Evolutionary conservation across 2,329 filamentous ascomycete genomes (phyloP), one percentile per base, ranked within the genome.

Genomic region (Claviceps citrina): DNA sequence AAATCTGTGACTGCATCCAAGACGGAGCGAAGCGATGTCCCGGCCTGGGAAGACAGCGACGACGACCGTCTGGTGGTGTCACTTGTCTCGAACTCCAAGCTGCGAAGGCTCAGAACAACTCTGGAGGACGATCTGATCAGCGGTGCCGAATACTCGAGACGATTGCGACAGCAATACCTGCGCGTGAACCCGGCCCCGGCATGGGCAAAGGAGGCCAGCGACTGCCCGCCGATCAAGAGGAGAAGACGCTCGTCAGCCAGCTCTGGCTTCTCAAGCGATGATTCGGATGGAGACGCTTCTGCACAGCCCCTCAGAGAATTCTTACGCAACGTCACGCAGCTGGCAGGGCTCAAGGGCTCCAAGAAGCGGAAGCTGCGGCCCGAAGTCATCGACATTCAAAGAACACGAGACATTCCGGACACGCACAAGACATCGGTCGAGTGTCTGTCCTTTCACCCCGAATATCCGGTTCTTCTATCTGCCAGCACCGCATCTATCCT

Each of bases 31-130:
- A 51, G 46, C 35, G 64, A 70, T 31, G 65, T 66, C 16, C 70
- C 79, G 3, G 83, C 77, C 1, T 98, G 91, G 91, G 78, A 87
- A 49, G 91, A 98, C 57, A 96, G 87, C 59, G 91, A 98, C 52
- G 91, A 98, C 54, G 91, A 96, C 54, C 74, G 84, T 40, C 65
- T 95, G 46, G 74, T 77, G 6, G 71, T 98, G 36, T 96, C 89
- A 12, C 70, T 98, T 30, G 81, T 84, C 20, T 24, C 20, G 10
- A 77, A 80, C 33, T 73, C 77, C 36, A 73, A 83, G 47, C 59
- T 95, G 54, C 76, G 87, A 48, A 96, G 96, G 60, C 67, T 98
- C 46, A 74, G 91, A 45, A 67, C 78, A 38, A 79, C 76, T 2
- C 85, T 89, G 54, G 74, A 73, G 1, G 91, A 98, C 53, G 91